Evolutionary conservation across 768 basidiomycete genomes (phyloP).

Genomic region (Rhodotorula sphaerocarpa): DNA sequence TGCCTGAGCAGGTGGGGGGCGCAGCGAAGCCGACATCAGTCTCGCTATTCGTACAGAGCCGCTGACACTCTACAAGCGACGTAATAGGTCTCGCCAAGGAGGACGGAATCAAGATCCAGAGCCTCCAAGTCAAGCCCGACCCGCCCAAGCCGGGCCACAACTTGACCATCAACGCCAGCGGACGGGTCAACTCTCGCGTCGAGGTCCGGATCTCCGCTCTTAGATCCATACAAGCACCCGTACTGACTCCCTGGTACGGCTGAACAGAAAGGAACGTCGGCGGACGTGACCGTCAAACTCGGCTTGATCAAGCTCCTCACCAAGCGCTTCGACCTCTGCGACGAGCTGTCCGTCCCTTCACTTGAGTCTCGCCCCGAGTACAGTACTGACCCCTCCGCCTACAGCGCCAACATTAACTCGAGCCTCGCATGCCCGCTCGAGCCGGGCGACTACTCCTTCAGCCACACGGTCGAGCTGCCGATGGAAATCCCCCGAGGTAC

Average conservation of each 20-base stretch:
- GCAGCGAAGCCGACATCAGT: background rate
- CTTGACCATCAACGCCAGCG: slow-evolving; percentile 74
- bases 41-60: background rate
- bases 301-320: slow-evolving; percentile 79
- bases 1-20: slow-evolving; percentile 6
- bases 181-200: slow-evolving; percentile 53
- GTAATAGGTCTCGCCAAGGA: slow-evolving; percentile 4
- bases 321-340: slow-evolving; percentile 78
- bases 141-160: slow-evolving; percentile 81
- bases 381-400: background rate
- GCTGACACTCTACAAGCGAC: background rate
- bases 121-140: slow-evolving; percentile 53
- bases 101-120: slow-evolving; percentile 36
- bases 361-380: background rate
- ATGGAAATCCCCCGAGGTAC: slow-evolving; percentile 76
- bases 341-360: slow-evolving; percentile 70
- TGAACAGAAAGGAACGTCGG: slow-evolving; percentile 78
- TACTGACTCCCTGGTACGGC: too few species aligned
- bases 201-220: slow-evolving; percentile 57
- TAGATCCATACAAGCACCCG: background rate
- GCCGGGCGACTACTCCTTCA: slow-evolving; percentile 60
- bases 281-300: slow-evolving; percentile 84
- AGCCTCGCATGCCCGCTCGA: slow-evolving; percentile 76
- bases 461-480: slow-evolving; percentile 76
- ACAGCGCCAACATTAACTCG: slow-evolving; percentile 67